These are phyloP conservation scores for Leccinum angustisporum DNA, from an alignment of 1,284 basidiomycete species.

Conservation along the genomic window DNA sequence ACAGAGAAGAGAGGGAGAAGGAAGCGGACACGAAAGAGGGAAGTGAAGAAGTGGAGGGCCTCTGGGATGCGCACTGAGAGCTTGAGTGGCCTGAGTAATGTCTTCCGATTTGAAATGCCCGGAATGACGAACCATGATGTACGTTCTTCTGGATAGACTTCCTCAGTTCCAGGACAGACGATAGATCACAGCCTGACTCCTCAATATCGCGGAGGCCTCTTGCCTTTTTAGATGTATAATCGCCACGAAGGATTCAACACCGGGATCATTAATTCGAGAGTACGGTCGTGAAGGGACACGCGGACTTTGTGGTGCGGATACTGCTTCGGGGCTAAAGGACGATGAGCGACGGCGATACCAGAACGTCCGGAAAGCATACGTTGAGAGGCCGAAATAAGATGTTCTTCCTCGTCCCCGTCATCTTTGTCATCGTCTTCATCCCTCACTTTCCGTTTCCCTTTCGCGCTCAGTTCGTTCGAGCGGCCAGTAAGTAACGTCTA, in stretches of 20 bases:
- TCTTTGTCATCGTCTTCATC: conserved; percentile 36
- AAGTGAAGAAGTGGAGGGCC: too few species aligned
- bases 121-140: conserved; percentile 61
- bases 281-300: conserved; percentile 84
- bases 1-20: too few species aligned
- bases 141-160: conserved; percentile 56
- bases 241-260: conserved; percentile 47
- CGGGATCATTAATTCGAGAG: conserved; percentile 91
- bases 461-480: conserved; percentile 38
- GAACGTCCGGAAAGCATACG: conserved; percentile 14
- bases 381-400: conserved; percentile 7
- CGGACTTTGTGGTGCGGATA: conserved; percentile 90
- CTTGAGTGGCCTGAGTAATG: not conserved
- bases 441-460: conserved; percentile 45
- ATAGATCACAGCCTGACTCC: conserved; percentile 79
- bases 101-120: not conserved
- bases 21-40: too few species aligned
- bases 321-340: conserved; percentile 44
- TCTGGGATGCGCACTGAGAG: too few species aligned
- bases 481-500: conserved; percentile 66
- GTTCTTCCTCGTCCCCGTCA: conserved; percentile 24
- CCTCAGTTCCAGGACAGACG: conserved; percentile 76
- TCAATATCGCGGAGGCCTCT: conserved; percentile 57
- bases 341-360: conserved; percentile 6
- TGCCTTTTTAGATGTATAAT: conserved; percentile 21